Base-by-base conservation (phyloP, 495 filamentous ascomycete species). In the Penicillium cataractarum region DNA sequence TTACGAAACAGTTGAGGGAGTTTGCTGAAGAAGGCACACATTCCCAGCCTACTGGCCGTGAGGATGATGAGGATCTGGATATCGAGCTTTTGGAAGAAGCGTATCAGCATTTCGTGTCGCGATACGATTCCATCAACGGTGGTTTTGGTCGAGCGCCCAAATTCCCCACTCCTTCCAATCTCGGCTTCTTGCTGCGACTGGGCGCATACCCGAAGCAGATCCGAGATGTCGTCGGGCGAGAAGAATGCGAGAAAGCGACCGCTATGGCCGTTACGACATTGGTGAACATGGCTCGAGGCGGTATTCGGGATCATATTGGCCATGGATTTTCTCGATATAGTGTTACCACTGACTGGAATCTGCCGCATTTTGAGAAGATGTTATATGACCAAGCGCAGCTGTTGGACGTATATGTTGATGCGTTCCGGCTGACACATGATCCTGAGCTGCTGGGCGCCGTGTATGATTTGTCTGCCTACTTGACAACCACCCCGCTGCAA, bases 291-390 rank as follows among this genome's bases (percentile, higher is more conserved):
- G 89, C 89, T 2, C 86, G 90, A 44, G 91, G 95, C 37, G 96
- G 91, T 3, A 90, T 98, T 61, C 87, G 92, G 56, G 95, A 99
- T 68, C 95, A 99, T 64, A 87, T 98, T 61, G 96, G 95, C 3
- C 86, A 89, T 69, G 95, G 95, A 4, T 97, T 98, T 70, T 86
- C 92, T 52, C 83, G 95, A 51, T 97, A 97, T 65, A 96, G 92
- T 39, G 89, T 97, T 7, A 98, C 95, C 6, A 78, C 83, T 27
- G 90, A 97, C 74, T 99, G 95, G 95, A 88, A 85, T 57, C 75
- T 99, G 42, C 95, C 95, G 26, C 93, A 97, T 69, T 99, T 99
- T 69, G 95, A 99, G 76, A 99, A 99, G 82, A 97, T 99, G 92
- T 85, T 97, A 3, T 93, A 94, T 59, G 96, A 98, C 70, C 94